These are phyloP conservation scores for Candida taoyuanica DNA, from an alignment of 805 yeast species.

Conservation along the genomic window DNA sequence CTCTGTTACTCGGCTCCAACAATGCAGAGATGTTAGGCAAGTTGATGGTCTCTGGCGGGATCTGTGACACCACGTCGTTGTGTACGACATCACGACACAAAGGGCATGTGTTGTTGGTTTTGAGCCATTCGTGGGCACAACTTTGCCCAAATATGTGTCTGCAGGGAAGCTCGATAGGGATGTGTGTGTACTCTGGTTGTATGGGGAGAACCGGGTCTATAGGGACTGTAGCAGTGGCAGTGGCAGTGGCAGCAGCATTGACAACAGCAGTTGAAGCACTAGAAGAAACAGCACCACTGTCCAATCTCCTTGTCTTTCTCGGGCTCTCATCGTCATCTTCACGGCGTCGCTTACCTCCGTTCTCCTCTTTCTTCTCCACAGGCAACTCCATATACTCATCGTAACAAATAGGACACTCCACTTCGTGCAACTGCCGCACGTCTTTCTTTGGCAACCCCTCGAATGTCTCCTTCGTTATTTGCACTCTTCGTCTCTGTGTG, in stretches of 20 bases:
- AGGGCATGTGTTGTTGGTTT: constrained; percentile 52
- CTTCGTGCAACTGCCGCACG: constrained; percentile 29
- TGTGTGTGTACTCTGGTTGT: constrained; percentile 42
- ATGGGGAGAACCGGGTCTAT: no score
- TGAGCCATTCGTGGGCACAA: constrained; percentile 85
- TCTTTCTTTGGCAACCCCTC: constrained; percentile 41
- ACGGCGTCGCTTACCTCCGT: constrained; percentile 20
- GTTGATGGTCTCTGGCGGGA: constrained; percentile 20
- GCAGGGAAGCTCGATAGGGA: constrained; percentile 76
- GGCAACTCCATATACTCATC: constrained; percentile 34
- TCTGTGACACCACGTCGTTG: constrained; percentile 6
- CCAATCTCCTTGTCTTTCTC: constrained; percentile 2
- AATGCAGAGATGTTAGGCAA: constrained; percentile 18
- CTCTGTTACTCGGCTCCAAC: constrained; percentile 13
- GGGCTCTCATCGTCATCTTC: constrained; percentile 17
- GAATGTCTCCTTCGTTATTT: constrained; percentile 47
- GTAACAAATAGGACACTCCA: constrained; percentile 60
- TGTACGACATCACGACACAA: constrained; percentile 58
- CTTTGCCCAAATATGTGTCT: constrained; percentile 80
- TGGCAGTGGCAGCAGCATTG: no score
- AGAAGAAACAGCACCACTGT: no score
- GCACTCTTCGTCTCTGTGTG: constrained; percentile 34
- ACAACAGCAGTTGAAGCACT: no score
- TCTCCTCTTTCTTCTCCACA: constrained; percentile 21
- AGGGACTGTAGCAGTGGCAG: no score